A percentile compares a stretch with the other conserved stretches of the same genome.
phyloP scores from a whole-genome alignment of 106 monocot genomes.

The Platanthera guangdongensis region DNA sequence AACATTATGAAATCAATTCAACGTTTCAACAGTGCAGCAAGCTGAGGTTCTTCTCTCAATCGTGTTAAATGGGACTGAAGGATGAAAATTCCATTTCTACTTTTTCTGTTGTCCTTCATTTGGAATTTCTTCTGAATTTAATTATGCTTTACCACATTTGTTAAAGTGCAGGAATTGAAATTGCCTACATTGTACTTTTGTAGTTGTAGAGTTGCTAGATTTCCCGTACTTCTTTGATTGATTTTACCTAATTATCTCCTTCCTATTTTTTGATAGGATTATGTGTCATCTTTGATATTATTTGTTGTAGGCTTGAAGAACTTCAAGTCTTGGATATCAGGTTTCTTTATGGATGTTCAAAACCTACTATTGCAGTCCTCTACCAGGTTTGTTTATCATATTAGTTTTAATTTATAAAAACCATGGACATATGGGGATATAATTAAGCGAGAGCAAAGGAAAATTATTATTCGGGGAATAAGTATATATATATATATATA shows the following conservation, averaged over 20 bases:
- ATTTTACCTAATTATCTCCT: neutral
- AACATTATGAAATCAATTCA: no score
- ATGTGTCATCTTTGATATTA: constrained; percentile 1
- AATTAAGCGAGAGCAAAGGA: no score
- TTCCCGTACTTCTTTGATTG: neutral
- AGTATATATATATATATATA: no score
- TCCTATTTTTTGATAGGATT: neutral
- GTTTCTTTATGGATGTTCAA: constrained; percentile 91
- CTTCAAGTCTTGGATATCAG: constrained; percentile 99
- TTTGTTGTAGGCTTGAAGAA: constrained; percentile 76
- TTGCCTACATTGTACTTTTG: constrained; percentile 6
- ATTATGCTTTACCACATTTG: neutral
- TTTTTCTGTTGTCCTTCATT: neutral
- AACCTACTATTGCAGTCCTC: constrained; percentile 92
- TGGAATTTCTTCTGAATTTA: neutral
- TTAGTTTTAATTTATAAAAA: neutral
- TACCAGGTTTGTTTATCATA: constrained; percentile 61
- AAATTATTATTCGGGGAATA: no score
- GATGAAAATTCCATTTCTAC: neutral
- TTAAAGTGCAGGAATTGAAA: neutral
- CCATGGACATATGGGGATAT: neutral
- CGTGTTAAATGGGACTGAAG: neutral
- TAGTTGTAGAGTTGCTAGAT: neutral
- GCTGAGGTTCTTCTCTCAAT: neutral
- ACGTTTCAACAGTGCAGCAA: no score